Evolutionary conservation across 2,329 filamentous ascomycete genomes (phyloP).

Genomic region (Myriosclerotinia curreyana): DNA sequence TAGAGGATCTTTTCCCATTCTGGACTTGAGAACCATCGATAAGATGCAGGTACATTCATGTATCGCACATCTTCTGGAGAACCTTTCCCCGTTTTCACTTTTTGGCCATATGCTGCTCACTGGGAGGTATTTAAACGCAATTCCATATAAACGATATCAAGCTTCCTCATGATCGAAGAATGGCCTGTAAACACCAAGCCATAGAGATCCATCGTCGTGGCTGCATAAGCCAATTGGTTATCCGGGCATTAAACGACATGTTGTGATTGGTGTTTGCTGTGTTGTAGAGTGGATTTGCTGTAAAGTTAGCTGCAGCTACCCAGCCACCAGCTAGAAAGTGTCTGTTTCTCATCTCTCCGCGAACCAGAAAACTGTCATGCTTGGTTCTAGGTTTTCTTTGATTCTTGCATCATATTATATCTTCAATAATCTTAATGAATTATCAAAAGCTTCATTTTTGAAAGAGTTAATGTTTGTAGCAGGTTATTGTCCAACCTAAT

Average conservation of each 20-base stretch:
- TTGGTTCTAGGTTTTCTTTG: constrained; percentile 8
- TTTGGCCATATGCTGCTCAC: too few species aligned
- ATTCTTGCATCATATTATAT: background rate
- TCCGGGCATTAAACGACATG: background rate
- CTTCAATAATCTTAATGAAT: background rate
- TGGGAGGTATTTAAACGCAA: too few species aligned
- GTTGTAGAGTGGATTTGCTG: constrained; percentile 8
- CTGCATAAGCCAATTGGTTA: constrained; percentile 4
- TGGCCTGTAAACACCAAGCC: too few species aligned
- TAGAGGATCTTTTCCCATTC: background rate
- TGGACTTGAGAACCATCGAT: background rate
- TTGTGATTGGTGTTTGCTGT: constrained; percentile 11
- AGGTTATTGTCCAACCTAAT: background rate
- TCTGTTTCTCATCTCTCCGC: constrained; percentile 19
- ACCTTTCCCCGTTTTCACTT: too few species aligned
- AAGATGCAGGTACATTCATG: constrained; percentile 6
- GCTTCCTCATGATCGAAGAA: too few species aligned
- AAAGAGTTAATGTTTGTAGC: background rate
- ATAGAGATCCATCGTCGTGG: constrained; percentile 6
- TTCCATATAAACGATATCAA: too few species aligned
- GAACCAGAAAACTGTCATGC: constrained; percentile 18
- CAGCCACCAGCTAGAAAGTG: constrained; percentile 19
- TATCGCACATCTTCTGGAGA: background rate
- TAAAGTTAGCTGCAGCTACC: constrained; percentile 19
- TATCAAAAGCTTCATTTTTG: constrained; percentile 21